These are phyloP conservation scores for Trametes cingulata DNA, from an alignment of 768 basidiomycete genomes.

Conservation along the genomic window DNA sequence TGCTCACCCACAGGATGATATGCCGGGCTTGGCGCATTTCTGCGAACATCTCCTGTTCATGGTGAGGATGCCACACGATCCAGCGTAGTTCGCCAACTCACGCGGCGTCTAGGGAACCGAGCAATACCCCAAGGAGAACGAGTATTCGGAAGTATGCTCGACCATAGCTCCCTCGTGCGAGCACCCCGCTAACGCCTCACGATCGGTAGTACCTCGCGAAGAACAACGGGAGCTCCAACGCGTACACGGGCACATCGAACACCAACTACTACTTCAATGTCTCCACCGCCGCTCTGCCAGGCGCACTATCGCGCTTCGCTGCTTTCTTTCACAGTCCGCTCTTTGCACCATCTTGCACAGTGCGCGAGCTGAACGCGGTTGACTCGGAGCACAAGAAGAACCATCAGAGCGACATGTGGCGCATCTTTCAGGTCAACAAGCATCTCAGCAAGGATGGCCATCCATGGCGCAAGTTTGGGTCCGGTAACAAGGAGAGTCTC, in stretches of 20 bases:
- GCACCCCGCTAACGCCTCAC: not conserved
- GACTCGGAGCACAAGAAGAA: constrained; percentile 99
- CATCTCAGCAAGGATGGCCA: constrained; percentile 77
- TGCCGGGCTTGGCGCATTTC: constrained; percentile 92
- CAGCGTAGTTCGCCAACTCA: not conserved
- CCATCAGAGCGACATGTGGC: constrained; percentile 85
- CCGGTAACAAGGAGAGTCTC: constrained; percentile 77
- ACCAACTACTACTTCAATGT: constrained; percentile 89
- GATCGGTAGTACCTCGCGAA: constrained; percentile 66
- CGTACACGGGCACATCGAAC: constrained; percentile 88
- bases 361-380: constrained; percentile 91
- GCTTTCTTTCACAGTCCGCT: constrained; percentile 93
- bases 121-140: constrained; percentile 89
- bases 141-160: constrained; percentile 78
- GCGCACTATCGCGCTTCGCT: constrained; percentile 76
- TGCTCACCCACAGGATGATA: constrained; percentile 59
- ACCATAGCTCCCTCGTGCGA: not conserved
- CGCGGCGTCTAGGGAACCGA: constrained; percentile 61
- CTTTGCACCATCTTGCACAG: constrained; percentile 82
- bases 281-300: constrained; percentile 58
- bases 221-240: constrained; percentile 87
- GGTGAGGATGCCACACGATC: constrained; percentile 47
- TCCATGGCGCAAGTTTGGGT: constrained; percentile 91
- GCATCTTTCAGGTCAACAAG: constrained; percentile 95
- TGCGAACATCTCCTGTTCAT: constrained; percentile 97